phyloP scores from a whole-genome alignment of 257 asterid genomes.

The Oldenlandia corymbosa region DNA sequence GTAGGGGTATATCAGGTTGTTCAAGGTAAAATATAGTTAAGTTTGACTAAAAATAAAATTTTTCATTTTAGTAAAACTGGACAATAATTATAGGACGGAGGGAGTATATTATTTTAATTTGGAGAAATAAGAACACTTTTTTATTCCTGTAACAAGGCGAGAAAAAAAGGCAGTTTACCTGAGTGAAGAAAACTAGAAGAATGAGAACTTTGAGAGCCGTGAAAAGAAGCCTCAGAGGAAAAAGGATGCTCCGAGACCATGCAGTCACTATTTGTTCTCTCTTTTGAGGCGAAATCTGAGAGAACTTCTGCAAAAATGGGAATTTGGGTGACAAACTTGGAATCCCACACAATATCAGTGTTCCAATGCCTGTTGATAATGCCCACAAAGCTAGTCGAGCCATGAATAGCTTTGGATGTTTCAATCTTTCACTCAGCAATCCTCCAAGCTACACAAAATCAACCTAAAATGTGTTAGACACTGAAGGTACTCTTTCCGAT shows the following conservation, averaged over 20 bases:
- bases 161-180: slow-evolving; percentile 34
- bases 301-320: slow-evolving; percentile 55
- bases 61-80: too few relatives aligned
- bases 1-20: too few relatives aligned
- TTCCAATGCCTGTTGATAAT: slow-evolving; percentile 65
- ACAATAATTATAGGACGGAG: too few relatives aligned
- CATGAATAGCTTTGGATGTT: slow-evolving; percentile 49
- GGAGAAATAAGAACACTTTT: too few relatives aligned
- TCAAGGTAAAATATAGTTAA: too few relatives aligned
- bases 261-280: slow-evolving; percentile 45
- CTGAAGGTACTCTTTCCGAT: too few relatives aligned
- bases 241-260: slow-evolving; percentile 52
- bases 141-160: too few relatives aligned
- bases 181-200: slow-evolving; percentile 51
- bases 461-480: too few relatives aligned
- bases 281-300: slow-evolving; percentile 26
- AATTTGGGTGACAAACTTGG: slow-evolving; percentile 40
- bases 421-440: slow-evolving; percentile 29
- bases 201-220: slow-evolving; percentile 36
- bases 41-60: too few relatives aligned
- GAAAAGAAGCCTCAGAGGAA: slow-evolving; percentile 38
- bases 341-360: slow-evolving; percentile 52
- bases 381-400: slow-evolving; percentile 33
- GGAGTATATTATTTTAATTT: too few relatives aligned
- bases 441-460: slow-evolving; percentile 34